Evolutionary conservation across 768 basidiomycete species (phyloP), one percentile per base, ranked within the genome.

Genomic region (Agaricus subrufescens): DNA sequence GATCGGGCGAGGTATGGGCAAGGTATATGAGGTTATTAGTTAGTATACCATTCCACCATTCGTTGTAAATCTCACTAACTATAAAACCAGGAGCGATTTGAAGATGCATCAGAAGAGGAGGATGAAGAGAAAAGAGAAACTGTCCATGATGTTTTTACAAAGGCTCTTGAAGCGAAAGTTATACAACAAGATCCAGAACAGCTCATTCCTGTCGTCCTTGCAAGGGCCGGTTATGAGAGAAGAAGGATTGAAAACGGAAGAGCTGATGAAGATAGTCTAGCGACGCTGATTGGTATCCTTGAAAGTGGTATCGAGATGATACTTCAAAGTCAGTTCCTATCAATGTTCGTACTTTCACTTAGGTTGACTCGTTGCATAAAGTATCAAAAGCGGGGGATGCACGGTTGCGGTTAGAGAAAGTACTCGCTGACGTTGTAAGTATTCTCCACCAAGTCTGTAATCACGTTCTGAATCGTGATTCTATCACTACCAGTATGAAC

Each of bases 361-460:
- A 40, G 4, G 38, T 12, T 61, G 4, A 57, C n/a, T 50, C 25
- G 31, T 40, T 34, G 19, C 27, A 7, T 44, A 40, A 44, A 90
- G 87, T 80, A 30, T 81, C 82, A 0, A 78, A 80, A 58, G 66
- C 73, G 3, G 92, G 93, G 2, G 96, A 98, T 69, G 74, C 86
- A 2, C 81, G 84, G 44, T 73, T 91, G 48, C 82, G 89, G 46
- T 71, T 98, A 30, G 95, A 99, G 67, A 94, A 89, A 62, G 92
- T 86, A 66, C 75, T 95, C 15, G 79, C 86, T 40, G 79, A 82
- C 46, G 73, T 91, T 48, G 95, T 96, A 65, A 60, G 89, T 77
- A 5, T 12, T 46, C 31, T 34, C 29, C 27, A 23, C 27, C 29
- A 9, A 40, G 50, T 23, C 40, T 40, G 47, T 44, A 25, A 8